A percentile compares a stretch with the other conserved stretches of the same genome.
These are phyloP conservation scores for Boletus vermiculosoides DNA, from an alignment of 768 basidiomycete genomes.

Conservation along the genomic window DNA sequence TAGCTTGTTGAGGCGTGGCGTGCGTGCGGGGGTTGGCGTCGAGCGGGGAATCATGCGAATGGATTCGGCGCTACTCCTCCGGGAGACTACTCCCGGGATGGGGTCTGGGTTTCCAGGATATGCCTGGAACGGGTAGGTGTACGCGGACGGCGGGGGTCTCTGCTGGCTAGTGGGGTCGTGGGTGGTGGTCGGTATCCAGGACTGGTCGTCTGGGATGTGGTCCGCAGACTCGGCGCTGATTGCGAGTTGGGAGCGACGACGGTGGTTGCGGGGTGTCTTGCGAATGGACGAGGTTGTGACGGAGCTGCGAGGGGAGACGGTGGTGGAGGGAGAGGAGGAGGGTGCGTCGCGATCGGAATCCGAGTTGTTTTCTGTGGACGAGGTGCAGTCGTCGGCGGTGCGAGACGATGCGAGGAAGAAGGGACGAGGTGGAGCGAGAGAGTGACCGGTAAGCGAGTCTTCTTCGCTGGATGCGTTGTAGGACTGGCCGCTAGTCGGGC, in stretches of 20 bases:
- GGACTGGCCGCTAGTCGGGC: slow-evolving; percentile 13
- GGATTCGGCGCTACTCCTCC: slow-evolving; percentile 44
- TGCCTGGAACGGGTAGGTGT: slow-evolving; percentile 53
- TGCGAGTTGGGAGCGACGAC: slow-evolving; percentile 28
- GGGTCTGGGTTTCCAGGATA: slow-evolving; percentile 70
- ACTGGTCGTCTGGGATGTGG: slow-evolving; percentile 16
- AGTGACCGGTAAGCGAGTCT: slow-evolving; percentile 21
- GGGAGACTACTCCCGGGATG: slow-evolving; percentile 43
- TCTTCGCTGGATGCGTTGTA: slow-evolving; percentile 27
- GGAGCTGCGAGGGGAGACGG: slow-evolving; percentile 18
- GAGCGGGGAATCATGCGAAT: slow-evolving; percentile 30
- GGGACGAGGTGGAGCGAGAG: slow-evolving; percentile 33
- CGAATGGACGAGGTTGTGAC: slow-evolving; percentile 8
- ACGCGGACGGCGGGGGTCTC: slow-evolving; percentile 42
- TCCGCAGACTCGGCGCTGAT: slow-evolving; percentile 19
- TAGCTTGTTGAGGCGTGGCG: slow-evolving; percentile 19
- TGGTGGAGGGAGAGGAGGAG: slow-evolving; percentile 16
- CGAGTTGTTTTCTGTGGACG: slow-evolving; percentile 25
- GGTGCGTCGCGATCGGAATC: slow-evolving; percentile 32
- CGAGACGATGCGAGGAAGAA: slow-evolving; percentile 34
- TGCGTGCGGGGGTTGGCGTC: slow-evolving; percentile 18
- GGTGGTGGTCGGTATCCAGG: slow-evolving; percentile 5
- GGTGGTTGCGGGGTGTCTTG: slow-evolving; percentile 23
- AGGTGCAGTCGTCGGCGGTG: slow-evolving; percentile 18
- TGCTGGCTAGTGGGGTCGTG: slow-evolving; percentile 7